Evolutionary conservation across 805 yeast species (phyloP).

Genomic region (Candida michaelii): DNA sequence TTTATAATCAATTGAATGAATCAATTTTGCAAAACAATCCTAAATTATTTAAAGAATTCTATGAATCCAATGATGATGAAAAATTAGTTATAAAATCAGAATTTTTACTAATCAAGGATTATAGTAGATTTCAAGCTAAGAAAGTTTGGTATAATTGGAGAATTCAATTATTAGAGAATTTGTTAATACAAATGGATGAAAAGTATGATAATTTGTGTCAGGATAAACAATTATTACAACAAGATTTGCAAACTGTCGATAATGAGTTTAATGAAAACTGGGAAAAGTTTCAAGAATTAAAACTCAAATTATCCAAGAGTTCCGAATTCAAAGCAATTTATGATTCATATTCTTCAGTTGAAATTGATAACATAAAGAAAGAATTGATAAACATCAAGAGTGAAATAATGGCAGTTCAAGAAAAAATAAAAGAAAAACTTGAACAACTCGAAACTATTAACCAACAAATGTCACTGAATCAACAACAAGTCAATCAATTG

Average conservation of each 20-base stretch:
- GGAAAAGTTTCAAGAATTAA: slow-evolving; percentile 12
- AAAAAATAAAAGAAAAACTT: slow-evolving; percentile 4
- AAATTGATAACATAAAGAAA: slow-evolving; percentile 10
- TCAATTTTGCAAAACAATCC: slow-evolving; percentile 50
- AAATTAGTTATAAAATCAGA: slow-evolving; percentile 46
- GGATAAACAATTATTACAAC: slow-evolving; percentile 10
- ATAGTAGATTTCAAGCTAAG: slow-evolving; percentile 51
- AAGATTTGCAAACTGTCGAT: slow-evolving; percentile 11
- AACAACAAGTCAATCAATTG: slow-evolving; percentile 7
- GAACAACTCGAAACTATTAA: slow-evolving; percentile 2
- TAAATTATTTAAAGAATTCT: slow-evolving; percentile 48
- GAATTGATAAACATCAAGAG: slow-evolving; percentile 13
- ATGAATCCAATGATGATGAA: slow-evolving; percentile 36
- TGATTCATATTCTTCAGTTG: slow-evolving; percentile 11
- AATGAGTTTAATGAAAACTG: slow-evolving; percentile 11
- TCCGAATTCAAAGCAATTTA: slow-evolving; percentile 14
- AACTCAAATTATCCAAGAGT: slow-evolving; percentile 19
- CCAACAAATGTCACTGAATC: background rate
- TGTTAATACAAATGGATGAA: slow-evolving; percentile 32
- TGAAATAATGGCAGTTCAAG: slow-evolving; percentile 17
- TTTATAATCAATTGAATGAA: slow-evolving; percentile 48
- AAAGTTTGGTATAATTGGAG: slow-evolving; percentile 68
- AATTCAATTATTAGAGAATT: slow-evolving; percentile 47
- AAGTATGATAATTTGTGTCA: slow-evolving; percentile 8
- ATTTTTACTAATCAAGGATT: slow-evolving; percentile 49